Base-by-base conservation (phyloP, 1,284 basidiomycete genomes). In the Kwoniella shivajii region DNA sequence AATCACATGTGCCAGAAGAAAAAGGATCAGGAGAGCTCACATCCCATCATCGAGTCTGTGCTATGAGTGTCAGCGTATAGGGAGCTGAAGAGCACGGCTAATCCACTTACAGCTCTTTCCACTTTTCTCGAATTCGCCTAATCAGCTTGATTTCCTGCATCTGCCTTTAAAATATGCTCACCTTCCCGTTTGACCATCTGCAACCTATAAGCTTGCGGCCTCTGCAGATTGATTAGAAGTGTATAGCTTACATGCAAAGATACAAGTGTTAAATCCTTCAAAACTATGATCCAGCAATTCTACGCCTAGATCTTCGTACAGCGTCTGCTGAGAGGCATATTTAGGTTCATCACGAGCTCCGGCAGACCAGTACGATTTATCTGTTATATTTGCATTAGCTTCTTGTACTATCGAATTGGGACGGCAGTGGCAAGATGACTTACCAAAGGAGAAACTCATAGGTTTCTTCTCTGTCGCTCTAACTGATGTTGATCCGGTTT, bases 231-330 rank as follows among this genome's bases (percentile, higher is more conserved):
- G 18, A 88, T n/a, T n/a, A n/a, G n/a, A n/a, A n/a, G n/a, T n/a
- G n/a, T n/a, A n/a, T n/a, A n/a, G n/a, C 92, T 84, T 80, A 96
- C 92, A 95, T 77, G 93, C 92, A 76, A 97, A 83, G 78, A 96
- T 95, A 84, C 92, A 95, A 52, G 93, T 92, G 82, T 99, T 98
- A 81, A 97, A 99, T 24, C 95, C 96, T 46, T 89, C 82, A 80
- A 98, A 98, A 42, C 90, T 88, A 77, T 98, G 94, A 74, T 98
- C 89, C 67, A 99, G 82, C 50, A 99, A 80, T 71, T 98, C 95
- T 76, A 89, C 88, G 43, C 96, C 96, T 33, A 99, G 79, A 81
- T 98, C 95, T 65, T 95, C 86, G 77, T 92, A 98, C 57, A 98
- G 81, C 0, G 92, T 97, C 75, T 93, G 86, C 74, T 97, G 93